Evolutionary conservation across 306 rosid genomes (phyloP).

Genomic region (Malus sieversii): DNA sequence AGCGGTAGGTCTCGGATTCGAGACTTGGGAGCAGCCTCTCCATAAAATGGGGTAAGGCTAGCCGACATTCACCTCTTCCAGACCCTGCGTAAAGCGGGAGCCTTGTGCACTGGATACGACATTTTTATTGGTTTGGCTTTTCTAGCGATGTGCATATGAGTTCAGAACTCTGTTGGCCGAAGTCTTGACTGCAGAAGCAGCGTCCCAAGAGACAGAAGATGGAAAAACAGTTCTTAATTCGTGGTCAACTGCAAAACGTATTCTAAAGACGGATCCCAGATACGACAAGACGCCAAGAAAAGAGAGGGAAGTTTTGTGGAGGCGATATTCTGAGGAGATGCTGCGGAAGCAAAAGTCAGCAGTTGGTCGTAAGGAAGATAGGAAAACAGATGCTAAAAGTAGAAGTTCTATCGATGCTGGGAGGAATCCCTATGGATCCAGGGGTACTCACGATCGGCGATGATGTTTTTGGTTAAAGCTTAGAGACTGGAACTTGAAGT

Average conservation of each 20-base stretch:
- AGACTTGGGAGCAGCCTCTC: too few relatives aligned
- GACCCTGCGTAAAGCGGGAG: too few relatives aligned
- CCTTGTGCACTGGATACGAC: too few relatives aligned
- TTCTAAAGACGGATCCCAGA: slow-evolving; percentile 65
- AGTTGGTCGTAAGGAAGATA: slow-evolving; percentile 53
- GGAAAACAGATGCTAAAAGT: slow-evolving; percentile 40
- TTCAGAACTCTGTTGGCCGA: slow-evolving; percentile 67
- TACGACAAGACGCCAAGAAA: slow-evolving; percentile 68
- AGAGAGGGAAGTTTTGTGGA: slow-evolving; percentile 84
- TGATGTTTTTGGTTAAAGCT: slow-evolving; percentile 9
- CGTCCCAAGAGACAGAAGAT: slow-evolving; percentile 53
- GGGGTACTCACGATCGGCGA: slow-evolving; percentile 46
- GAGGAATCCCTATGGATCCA: slow-evolving; percentile 36
- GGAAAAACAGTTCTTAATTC: slow-evolving; percentile 77
- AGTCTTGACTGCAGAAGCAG: slow-evolving; percentile 56
- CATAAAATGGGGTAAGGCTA: too few relatives aligned
- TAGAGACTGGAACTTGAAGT: not conserved
- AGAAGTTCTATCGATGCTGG: slow-evolving; percentile 44
- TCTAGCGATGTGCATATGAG: slow-evolving; percentile 73
- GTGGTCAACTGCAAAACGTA: slow-evolving; percentile 82
- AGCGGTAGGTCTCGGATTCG: too few relatives aligned
- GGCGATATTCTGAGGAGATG: slow-evolving; percentile 57
- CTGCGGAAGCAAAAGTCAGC: slow-evolving; percentile 55
- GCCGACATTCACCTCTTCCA: too few relatives aligned
- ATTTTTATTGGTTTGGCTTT: slow-evolving; percentile 11